These are phyloP conservation scores for Pholiota molesta DNA, from an alignment of 768 basidiomycete genomes.

Conservation along the genomic window DNA sequence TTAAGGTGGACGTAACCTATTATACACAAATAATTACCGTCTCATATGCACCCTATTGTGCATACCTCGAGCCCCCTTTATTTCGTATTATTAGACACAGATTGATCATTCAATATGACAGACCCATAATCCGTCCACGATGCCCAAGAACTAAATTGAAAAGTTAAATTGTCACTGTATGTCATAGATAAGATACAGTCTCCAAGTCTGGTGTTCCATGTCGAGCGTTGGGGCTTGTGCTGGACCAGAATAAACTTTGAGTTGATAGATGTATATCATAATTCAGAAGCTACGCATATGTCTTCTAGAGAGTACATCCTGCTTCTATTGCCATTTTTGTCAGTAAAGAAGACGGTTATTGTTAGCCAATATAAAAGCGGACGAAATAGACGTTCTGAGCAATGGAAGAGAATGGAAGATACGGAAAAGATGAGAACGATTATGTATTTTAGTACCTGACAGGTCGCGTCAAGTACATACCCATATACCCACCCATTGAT, in stretches of 20 bases:
- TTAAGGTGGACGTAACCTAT: background rate
- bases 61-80: background rate
- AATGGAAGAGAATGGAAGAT: background rate
- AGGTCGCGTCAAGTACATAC: constrained; percentile 17
- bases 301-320: background rate
- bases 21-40: background rate
- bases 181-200: background rate
- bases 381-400: background rate
- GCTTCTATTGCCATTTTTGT: background rate
- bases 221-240: background rate
- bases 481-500: background rate
- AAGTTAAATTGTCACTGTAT: background rate
- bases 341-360: background rate
- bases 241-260: background rate
- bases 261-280: background rate
- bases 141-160: background rate
- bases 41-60: background rate
- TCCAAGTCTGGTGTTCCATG: background rate
- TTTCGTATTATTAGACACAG: background rate
- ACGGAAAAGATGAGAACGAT: background rate
- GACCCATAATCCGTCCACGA: background rate
- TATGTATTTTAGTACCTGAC: constrained; percentile 15
- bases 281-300: background rate
- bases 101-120: background rate
- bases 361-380: background rate